Percentiles rank a stretch among this genome's conserved stretches.
Evolutionary conservation across 257 asterid species (phyloP).

Genomic region (Datura wrightii): DNA sequence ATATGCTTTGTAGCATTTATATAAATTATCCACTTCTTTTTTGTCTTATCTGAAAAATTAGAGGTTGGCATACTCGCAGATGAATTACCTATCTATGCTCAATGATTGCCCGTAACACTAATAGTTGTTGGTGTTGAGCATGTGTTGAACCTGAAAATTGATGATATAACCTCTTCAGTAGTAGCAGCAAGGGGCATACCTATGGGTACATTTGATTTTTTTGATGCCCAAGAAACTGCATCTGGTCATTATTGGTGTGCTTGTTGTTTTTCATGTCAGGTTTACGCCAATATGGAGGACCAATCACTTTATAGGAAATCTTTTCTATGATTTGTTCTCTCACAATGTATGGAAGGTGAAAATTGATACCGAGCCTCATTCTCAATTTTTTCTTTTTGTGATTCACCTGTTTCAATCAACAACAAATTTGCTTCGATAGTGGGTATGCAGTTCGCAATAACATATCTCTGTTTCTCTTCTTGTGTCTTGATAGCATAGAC

Average conservation of each 20-base stretch:
- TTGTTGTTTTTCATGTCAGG: not conserved
- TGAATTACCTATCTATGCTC: too few relatives aligned
- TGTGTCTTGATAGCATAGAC: not conserved
- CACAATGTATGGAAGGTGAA: not conserved
- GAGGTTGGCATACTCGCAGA: not conserved
- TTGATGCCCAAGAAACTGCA: not conserved
- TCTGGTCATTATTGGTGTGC: not conserved
- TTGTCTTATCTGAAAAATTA: not conserved
- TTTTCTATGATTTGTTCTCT: not conserved
- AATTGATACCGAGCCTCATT: not conserved
- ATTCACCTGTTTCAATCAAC: not conserved
- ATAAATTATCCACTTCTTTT: not conserved
- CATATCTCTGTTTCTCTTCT: conserved; percentile 10
- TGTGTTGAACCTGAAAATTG: not conserved
- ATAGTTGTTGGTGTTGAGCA: not conserved
- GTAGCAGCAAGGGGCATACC: not conserved
- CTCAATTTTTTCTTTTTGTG: not conserved
- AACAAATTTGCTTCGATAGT: not conserved
- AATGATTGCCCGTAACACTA: too few relatives aligned
- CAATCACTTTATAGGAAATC: not conserved
- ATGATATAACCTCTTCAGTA: not conserved
- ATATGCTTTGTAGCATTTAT: not conserved
- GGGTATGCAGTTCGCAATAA: not conserved
- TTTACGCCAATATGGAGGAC: not conserved
- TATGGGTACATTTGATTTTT: not conserved